Evolutionary conservation across 768 basidiomycete species (phyloP).

Genomic region (Pseudohyphozyma bogoriensis): DNA sequence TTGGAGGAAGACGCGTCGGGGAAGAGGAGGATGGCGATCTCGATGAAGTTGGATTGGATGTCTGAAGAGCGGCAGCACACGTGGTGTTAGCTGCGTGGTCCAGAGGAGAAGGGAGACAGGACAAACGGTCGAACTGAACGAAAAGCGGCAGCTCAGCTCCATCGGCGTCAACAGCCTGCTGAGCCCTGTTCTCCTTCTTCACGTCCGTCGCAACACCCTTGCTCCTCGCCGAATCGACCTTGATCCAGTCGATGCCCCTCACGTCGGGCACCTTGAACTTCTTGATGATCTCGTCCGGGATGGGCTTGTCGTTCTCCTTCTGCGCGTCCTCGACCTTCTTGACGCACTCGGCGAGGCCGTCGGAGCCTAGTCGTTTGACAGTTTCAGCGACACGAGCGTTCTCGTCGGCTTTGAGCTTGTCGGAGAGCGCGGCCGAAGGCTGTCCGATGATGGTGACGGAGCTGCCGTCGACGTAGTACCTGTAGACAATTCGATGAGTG

Average conservation of each 20-base stretch:
- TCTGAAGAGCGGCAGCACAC: slow-evolving; percentile 10
- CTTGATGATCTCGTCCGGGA: slow-evolving; percentile 69
- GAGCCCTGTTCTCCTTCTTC: slow-evolving; percentile 41
- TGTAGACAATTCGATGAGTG: slow-evolving; percentile 35
- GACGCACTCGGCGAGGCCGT: slow-evolving; percentile 63
- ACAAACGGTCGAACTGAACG: slow-evolving; percentile 67
- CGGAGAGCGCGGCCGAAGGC: slow-evolving; percentile 74
- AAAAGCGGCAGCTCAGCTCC: slow-evolving; percentile 68
- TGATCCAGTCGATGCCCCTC: slow-evolving; percentile 84
- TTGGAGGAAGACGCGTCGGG: slow-evolving; percentile 58
- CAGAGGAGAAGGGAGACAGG: not conserved
- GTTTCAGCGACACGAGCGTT: slow-evolving; percentile 64
- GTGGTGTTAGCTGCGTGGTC: rapidly evolving
- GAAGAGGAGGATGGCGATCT: slow-evolving; percentile 68
- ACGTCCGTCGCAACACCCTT: slow-evolving; percentile 40
- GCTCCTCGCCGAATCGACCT: slow-evolving; percentile 59
- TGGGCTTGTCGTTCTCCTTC: slow-evolving; percentile 68
- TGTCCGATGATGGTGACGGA: slow-evolving; percentile 71
- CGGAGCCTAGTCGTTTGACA: slow-evolving; percentile 59
- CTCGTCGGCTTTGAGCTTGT: slow-evolving; percentile 68
- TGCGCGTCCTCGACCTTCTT: slow-evolving; percentile 69
- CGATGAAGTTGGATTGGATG: slow-evolving; percentile 79
- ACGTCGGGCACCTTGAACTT: slow-evolving; percentile 86
- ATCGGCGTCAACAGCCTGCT: slow-evolving; percentile 57
- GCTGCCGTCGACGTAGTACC: slow-evolving; percentile 66